Evolutionary conservation across 345 rosid genomes (phyloP), one percentile per base, ranked within the genome.

Genomic region (Kernera saxatilis): DNA sequence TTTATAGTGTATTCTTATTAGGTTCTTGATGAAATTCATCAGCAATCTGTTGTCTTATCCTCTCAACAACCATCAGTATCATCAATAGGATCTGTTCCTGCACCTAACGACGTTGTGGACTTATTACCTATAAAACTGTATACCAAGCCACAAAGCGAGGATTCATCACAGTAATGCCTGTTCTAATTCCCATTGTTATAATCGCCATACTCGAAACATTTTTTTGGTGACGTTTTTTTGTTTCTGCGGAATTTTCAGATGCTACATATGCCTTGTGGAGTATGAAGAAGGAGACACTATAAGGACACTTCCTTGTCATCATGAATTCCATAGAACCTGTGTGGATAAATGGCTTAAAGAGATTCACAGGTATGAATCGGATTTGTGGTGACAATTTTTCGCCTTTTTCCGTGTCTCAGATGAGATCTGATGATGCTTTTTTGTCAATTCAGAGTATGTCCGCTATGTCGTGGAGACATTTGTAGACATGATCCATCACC

Each of bases 1-100:
- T 79, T 83, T 69, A 69, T 45, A 39, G 8, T 55, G 70, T 46
- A 22, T 64, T 19, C 58, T 22, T 36, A 17, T 69, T 81, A 94
- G 99, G 99, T 91, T 78, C 91, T 94, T 85, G 99, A 94, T 87
- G 99, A 94, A 80, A 89, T 94, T 79, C 96, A 91, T 77, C 97
- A 94, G 86, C 99, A 94, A 75, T 94, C 99, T 51, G 88, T 84
- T 58, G 99, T 87, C 56, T 82, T 94, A 69, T 94, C 99, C 40
- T 87, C 99, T 45, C 96, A 84, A 39, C 95, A 84, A 51, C 85
- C 91, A 48, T 84, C 99, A 55, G 78, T 89, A 29, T 94, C 99
- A 74, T 81, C 97, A 0, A 86, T 89, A 76, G 97, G 97, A 79
- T 91, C 96, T 65, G 84, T 94, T 69, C 97, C 99, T 71, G 99